Conservation (phyloP, 2,329 filamentous ascomycete species). For the Diaporthe citriasiana region DNA sequence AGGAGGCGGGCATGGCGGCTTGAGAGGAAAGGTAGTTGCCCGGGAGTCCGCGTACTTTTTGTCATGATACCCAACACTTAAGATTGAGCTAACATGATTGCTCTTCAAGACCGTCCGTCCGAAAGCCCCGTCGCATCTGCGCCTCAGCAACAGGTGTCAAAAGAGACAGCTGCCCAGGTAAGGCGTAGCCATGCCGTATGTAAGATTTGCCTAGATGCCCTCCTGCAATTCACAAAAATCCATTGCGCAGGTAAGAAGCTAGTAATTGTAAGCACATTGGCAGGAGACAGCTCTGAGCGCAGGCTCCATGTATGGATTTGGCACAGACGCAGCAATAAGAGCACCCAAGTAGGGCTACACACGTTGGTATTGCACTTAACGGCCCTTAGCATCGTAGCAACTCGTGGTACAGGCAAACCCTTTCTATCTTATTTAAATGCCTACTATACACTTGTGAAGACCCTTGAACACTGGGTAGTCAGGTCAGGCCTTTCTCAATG, state of each 20-base stretch:
- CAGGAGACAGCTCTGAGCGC: too few species aligned
- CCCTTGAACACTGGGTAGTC: neutral
- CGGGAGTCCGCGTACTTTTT: slow-evolving; percentile 27
- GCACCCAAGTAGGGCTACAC: too few species aligned
- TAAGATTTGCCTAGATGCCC: neutral
- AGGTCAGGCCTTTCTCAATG: slow-evolving; percentile 37
- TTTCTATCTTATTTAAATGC: neutral
- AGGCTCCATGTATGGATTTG: neutral
- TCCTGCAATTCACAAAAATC: neutral
- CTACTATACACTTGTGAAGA: neutral
- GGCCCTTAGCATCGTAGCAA: neutral
- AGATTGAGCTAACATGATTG: neutral
- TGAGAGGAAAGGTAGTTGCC: slow-evolving; percentile 42
- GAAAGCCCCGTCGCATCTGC: neutral
- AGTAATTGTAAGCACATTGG: neutral
- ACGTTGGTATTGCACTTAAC: too few species aligned
- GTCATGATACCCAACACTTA: slow-evolving; percentile 42
- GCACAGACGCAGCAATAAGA: neutral
- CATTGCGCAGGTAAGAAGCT: neutral
- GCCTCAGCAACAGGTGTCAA: neutral
- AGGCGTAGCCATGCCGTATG: neutral
- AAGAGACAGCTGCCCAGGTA: neutral
- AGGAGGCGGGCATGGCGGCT: slow-evolving; percentile 59
- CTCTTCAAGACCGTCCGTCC: neutral
- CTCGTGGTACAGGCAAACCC: neutral